phyloP scores from a whole-genome alignment of 1,284 basidiomycete genomes.

The Malassezia equina region DNA sequence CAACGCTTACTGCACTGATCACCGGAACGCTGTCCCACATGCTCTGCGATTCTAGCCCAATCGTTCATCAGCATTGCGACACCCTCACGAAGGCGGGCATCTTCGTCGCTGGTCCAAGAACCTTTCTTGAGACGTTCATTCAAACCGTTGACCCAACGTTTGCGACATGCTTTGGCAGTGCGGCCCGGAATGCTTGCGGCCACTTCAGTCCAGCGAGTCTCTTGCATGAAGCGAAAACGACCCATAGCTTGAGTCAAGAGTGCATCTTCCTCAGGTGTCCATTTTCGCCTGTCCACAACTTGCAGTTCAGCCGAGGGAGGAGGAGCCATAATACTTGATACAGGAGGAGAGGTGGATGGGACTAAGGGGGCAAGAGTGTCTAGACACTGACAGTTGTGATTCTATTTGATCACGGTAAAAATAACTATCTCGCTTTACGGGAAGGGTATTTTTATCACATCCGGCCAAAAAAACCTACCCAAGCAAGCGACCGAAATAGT shows the following conservation, averaged over 20 bases:
- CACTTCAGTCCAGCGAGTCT: constrained; percentile 17
- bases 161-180: constrained; percentile 16
- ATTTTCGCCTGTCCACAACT: constrained; percentile 10
- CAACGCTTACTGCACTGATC: constrained; percentile 20
- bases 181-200: constrained; percentile 9
- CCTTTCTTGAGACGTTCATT: constrained; percentile 18
- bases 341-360: neutral
- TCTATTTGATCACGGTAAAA: neutral
- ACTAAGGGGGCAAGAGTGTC: neutral
- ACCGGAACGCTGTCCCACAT: constrained; percentile 16
- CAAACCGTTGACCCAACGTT: constrained; percentile 18
- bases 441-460: neutral
- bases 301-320: neutral
- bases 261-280: constrained; percentile 16
- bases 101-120: constrained; percentile 15
- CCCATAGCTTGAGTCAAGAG: constrained; percentile 10
- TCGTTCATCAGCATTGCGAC: constrained; percentile 5
- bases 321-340: neutral
- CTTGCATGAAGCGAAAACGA: neutral
- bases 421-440: neutral
- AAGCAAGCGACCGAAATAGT: neutral
- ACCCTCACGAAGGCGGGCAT: constrained; percentile 11
- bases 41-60: constrained; percentile 17
- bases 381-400: neutral
- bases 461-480: neutral